phyloP scores from a whole-genome alignment of 2,329 filamentous ascomycete species.

The Raffaelea albimanens region DNA sequence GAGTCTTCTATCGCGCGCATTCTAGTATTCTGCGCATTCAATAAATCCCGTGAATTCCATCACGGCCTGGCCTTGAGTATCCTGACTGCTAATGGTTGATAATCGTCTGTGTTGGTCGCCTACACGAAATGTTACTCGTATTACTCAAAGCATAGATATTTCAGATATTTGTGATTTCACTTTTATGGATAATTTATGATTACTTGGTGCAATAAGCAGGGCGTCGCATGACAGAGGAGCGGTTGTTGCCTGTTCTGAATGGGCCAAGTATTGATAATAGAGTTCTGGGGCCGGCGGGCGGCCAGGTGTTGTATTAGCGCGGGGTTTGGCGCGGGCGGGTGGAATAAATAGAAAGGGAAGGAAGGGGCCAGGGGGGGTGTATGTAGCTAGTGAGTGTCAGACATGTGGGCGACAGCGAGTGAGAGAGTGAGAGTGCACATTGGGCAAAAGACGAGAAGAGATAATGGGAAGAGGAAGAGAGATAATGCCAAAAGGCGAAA shows the following conservation, averaged over 20 bases:
- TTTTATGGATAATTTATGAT: no score
- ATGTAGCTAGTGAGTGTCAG: neutral
- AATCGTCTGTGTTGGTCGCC: no score
- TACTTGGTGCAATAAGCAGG: constrained; percentile 8
- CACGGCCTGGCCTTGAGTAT: no score
- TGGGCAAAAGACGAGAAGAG: neutral
- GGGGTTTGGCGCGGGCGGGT: constrained; percentile 8
- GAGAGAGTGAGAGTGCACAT: neutral
- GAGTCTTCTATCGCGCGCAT: neutral
- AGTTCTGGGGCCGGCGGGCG: constrained; percentile 7
- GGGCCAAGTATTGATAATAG: constrained; percentile 10
- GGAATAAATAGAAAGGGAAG: constrained; percentile 3
- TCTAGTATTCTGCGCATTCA: neutral
- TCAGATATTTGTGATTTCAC: no score
- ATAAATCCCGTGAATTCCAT: no score
- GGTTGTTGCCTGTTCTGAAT: constrained; percentile 12
- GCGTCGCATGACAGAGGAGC: constrained; percentile 12
- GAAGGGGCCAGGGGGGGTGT: neutral
- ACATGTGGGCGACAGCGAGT: neutral
- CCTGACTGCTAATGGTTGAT: no score
- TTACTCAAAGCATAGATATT: no score
- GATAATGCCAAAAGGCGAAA: neutral
- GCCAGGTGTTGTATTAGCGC: constrained; percentile 9
- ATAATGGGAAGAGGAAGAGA: neutral
- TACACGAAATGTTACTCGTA: no score